phyloP scores from a whole-genome alignment of 768 basidiomycete species.

The Lepiota brunneoincarnata region DNA sequence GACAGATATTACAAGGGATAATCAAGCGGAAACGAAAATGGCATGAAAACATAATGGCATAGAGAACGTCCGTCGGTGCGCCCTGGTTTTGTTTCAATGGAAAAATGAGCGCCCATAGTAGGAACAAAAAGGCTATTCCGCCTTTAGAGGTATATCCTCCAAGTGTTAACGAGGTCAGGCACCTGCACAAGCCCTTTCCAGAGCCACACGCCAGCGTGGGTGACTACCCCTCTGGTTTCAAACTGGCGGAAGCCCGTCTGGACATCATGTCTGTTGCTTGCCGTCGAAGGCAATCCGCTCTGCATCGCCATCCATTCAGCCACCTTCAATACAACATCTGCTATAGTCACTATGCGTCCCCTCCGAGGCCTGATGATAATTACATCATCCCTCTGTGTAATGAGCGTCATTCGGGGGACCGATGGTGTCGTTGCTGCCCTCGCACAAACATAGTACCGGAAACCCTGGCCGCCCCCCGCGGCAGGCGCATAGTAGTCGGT shows the following conservation, averaged over 20 bases:
- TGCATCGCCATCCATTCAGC: constrained; percentile 8
- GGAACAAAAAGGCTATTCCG: not conserved
- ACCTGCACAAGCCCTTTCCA: constrained; percentile 7
- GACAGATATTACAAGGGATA: too few species aligned
- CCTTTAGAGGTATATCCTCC: not conserved
- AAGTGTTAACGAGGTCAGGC: not conserved
- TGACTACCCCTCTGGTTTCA: not conserved
- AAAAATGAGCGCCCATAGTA: not conserved
- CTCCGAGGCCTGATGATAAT: not conserved
- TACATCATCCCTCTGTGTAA: not conserved
- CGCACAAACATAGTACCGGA: not conserved
- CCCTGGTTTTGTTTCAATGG: too few species aligned
- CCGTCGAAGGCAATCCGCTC: not conserved
- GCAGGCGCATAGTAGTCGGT: not conserved
- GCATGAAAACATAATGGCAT: too few species aligned
- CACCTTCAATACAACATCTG: constrained; percentile 1
- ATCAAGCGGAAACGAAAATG: too few species aligned
- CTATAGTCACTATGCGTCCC: not conserved
- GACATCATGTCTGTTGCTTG: not conserved
- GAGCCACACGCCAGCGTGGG: not conserved
- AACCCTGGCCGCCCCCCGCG: not conserved
- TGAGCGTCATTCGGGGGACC: not conserved
- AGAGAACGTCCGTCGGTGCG: too few species aligned
- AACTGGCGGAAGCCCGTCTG: not conserved
- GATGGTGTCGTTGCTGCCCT: not conserved